phyloP scores from a whole-genome alignment of 139 green algal genomes.

The Helicosporidium sp. region DNA sequence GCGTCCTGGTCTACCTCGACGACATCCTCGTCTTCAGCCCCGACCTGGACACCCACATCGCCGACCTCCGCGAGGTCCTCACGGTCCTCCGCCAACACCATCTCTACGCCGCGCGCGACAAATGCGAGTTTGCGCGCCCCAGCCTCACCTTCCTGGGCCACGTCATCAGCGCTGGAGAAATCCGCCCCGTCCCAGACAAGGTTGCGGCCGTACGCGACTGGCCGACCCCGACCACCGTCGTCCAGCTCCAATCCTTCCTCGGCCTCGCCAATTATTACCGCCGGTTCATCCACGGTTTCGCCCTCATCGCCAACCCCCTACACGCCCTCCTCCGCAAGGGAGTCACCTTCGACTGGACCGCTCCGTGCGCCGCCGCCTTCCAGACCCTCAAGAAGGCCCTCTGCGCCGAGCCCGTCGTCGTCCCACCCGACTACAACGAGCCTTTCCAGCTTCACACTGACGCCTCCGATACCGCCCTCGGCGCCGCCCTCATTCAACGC shows the following conservation, averaged over 20 bases:
- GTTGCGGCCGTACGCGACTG: slow-evolving; percentile 17
- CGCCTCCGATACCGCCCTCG: slow-evolving; percentile 12
- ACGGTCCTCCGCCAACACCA: slow-evolving; percentile 11
- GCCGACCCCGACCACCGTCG: slow-evolving; percentile 10
- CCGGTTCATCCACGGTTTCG: slow-evolving; percentile 19
- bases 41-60: slow-evolving; percentile 15
- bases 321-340: background rate
- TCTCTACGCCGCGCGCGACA: slow-evolving; percentile 3
- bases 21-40: slow-evolving; percentile 31
- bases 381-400: background rate
- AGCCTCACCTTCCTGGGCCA: slow-evolving; percentile 15
- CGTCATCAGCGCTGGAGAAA: slow-evolving; percentile 4
- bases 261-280: slow-evolving; percentile 34
- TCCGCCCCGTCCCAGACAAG: slow-evolving; percentile 18
- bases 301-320: slow-evolving; percentile 11
- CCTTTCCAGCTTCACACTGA: slow-evolving; percentile 10
- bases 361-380: slow-evolving; percentile 1
- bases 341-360: background rate
- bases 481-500: slow-evolving; percentile 4
- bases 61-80: slow-evolving; percentile 26
- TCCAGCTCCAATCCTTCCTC: slow-evolving; percentile 25
- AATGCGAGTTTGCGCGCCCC: slow-evolving; percentile 8
- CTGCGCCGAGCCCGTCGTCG: background rate
- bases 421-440: background rate
- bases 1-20: slow-evolving; percentile 35